Evolutionary conservation across 495 filamentous ascomycete species (phyloP), one percentile per base, ranked within the genome.

Genomic region (Sabuloglossum arenarium): DNA sequence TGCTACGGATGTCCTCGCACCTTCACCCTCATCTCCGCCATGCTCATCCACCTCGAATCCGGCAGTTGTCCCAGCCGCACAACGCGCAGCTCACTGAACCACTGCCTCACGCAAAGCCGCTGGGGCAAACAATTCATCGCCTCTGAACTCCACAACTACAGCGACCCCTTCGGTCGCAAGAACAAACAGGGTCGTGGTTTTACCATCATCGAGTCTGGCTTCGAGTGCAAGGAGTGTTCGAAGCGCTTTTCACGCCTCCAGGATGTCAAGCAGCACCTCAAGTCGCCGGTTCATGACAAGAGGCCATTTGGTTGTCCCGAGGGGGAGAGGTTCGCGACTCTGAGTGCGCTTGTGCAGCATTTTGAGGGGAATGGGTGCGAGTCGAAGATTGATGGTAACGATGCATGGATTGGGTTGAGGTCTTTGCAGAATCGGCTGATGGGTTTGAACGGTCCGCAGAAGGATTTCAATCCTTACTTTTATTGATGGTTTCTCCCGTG

Each of bases 11-110:
- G 50, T 28, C 4, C 50, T 28, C 24, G 50, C 5, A 32, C 24
- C n/a, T 53, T 53, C n/a, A 5, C 25, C 5, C 4, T 10, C 24
- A 29, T n/a, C 50, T 53, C 50, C 24, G 50, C 50, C 50, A 53
- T 53, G 50, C 5, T 28, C 16, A 53, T 53, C n/a, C 50, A 53
- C 29, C 50, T 53, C 16, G 50, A 53, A 53, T 53, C 50, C 29
- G 25, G 50, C 12, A 53, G 8, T 25, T 53, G 50, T n/a, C n/a
- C 50, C 42, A 39, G 16, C 34, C 34, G 34, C 34, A 8, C 21
- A 19, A 21, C n/a, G 11, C 8, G 46, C 46, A 19, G 21, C 19
- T 21, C 19, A 6, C 46, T 16, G 8, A 16, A 8, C 34, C 16
- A 39, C 34, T 16, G 16, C 34, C 34, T n/a, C n/a, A n/a, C n/a